These are phyloP conservation scores for Claviceps sp. DNA, from an alignment of 2,329 filamentous ascomycete species.

Conservation along the genomic window DNA sequence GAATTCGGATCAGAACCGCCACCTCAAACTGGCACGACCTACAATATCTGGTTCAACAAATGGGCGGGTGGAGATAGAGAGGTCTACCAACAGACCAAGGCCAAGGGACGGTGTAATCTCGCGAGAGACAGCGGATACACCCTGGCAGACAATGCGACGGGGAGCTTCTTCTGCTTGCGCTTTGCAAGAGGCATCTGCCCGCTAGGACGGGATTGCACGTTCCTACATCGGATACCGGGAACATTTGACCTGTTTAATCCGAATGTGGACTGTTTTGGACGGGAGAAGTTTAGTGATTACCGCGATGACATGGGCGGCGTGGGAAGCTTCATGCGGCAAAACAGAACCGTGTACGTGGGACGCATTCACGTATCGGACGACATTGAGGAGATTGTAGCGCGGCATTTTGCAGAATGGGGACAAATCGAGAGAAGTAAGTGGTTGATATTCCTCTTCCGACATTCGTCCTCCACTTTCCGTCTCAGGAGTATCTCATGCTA, in stretches of 20 bases:
- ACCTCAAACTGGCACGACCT: conserved; percentile 85
- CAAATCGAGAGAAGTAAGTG: conserved; percentile 61
- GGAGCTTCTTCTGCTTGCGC: conserved; percentile 84
- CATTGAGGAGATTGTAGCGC: conserved; percentile 87
- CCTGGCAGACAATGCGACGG: conserved; percentile 59
- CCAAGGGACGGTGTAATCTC: conserved; percentile 77
- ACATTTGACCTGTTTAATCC: conserved; percentile 85
- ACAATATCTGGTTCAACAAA: conserved; percentile 91
- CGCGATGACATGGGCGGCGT: conserved; percentile 97
- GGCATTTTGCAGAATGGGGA: conserved; percentile 96
- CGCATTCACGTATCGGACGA: conserved; percentile 92
- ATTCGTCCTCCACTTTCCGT: neutral
- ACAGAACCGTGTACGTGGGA: conserved; percentile 86
- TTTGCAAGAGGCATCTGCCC: conserved; percentile 75
- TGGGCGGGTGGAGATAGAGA: conserved; percentile 94
- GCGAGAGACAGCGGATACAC: conserved; percentile 69
- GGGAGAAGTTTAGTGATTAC: conserved; percentile 88
- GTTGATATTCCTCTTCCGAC: neutral
- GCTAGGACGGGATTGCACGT: conserved; percentile 85
- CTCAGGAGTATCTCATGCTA: neutral
- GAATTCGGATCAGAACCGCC: conserved; percentile 73
- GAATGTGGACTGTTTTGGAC: conserved; percentile 80
- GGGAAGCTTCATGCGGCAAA: conserved; percentile 84
- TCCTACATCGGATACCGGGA: conserved; percentile 76
- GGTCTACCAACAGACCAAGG: conserved; percentile 77